phyloP scores from a whole-genome alignment of 2,329 filamentous ascomycete species.

The Leptosphaerulina australis region DNA sequence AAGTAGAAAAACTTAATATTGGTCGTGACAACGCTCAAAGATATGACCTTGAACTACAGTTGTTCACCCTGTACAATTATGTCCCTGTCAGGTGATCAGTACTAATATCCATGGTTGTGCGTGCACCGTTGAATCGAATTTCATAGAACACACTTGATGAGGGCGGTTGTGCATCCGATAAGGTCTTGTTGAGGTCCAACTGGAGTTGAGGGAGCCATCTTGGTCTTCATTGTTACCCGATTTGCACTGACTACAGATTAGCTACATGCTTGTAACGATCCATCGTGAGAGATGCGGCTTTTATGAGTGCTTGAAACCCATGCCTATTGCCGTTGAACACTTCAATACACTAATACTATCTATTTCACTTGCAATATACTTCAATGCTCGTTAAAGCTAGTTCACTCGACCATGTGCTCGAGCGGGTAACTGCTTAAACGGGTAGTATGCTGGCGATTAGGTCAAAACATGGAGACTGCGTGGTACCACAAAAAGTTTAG shows the following conservation, averaged over 20 bases:
- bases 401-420: constrained; percentile 72
- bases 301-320: constrained; percentile 70
- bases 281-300: constrained; percentile 63
- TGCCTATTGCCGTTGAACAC: constrained; percentile 76
- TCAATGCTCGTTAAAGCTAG: constrained; percentile 72
- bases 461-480: too few relatives aligned
- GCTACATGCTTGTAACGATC: constrained; percentile 71
- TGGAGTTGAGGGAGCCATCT: not conserved
- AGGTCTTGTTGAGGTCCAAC: not conserved
- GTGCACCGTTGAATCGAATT: constrained; percentile 9
- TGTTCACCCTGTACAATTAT: constrained; percentile 12
- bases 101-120: constrained; percentile 4
- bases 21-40: constrained; percentile 17
- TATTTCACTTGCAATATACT: constrained; percentile 71
- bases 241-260: constrained; percentile 71
- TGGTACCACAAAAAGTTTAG: too few relatives aligned
- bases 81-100: constrained; percentile 3
- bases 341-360: constrained; percentile 84
- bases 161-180: not conserved
- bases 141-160: not conserved
- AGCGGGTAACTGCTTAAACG: constrained; percentile 66
- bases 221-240: constrained; percentile 53
- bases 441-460: too few relatives aligned
- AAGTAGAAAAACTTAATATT: constrained; percentile 1
- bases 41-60: constrained; percentile 8